These are phyloP conservation scores for Logfia minima DNA, from an alignment of 129 eudicot genomes.

Conservation along the genomic window DNA sequence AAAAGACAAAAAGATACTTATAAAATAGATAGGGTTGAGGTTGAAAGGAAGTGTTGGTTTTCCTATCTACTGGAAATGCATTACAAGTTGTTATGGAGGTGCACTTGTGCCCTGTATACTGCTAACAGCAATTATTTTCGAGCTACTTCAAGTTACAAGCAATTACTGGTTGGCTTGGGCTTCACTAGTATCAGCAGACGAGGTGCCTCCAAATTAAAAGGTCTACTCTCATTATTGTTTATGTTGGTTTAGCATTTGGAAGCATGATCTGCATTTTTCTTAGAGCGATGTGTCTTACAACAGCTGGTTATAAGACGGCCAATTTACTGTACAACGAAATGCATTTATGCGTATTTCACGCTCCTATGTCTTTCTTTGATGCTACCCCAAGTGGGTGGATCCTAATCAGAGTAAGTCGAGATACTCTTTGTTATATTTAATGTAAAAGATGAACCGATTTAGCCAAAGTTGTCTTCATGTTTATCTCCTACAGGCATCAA, in stretches of 20 bases:
- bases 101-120: slow-evolving; percentile 71
- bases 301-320: slow-evolving; percentile 70
- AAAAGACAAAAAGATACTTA: slow-evolving; percentile 14
- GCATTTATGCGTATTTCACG: slow-evolving; percentile 70
- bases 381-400: slow-evolving; percentile 88
- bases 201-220: slow-evolving; percentile 40
- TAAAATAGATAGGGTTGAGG: slow-evolving; percentile 9
- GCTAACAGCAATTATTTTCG: slow-evolving; percentile 53
- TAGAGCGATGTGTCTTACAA: slow-evolving; percentile 53
- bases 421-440: background rate
- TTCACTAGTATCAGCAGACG: slow-evolving; percentile 61
- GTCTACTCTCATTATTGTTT: slow-evolving; percentile 60
- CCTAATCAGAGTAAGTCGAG: slow-evolving; percentile 65
- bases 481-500: slow-evolving; percentile 58
- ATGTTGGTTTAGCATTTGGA: slow-evolving; percentile 58
- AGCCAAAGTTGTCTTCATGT: background rate
- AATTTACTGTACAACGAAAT: slow-evolving; percentile 61
- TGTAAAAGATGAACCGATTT: background rate
- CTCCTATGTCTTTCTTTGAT: slow-evolving; percentile 95
- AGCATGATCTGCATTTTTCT: slow-evolving; percentile 63
- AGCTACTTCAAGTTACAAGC: slow-evolving; percentile 72
- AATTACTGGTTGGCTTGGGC: slow-evolving; percentile 99
- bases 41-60: slow-evolving; percentile 63
- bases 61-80: slow-evolving; percentile 68
- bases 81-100: slow-evolving; percentile 75